Evolutionary conservation across 495 filamentous ascomycete genomes (phyloP), one percentile per base, ranked within the genome.

Genomic region (Xylaria grammica): DNA sequence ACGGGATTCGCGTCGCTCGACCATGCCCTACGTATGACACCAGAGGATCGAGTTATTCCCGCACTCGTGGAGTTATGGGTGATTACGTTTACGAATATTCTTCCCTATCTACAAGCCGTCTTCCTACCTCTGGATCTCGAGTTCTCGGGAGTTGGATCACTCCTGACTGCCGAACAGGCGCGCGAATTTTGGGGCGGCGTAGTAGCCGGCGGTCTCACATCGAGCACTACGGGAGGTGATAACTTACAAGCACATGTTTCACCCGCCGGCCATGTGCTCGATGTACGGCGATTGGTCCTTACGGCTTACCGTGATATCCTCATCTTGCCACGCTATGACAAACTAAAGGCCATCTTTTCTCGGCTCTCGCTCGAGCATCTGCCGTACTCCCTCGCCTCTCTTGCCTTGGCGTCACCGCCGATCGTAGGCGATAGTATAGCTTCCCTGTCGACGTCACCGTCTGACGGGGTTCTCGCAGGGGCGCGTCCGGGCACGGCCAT

Each of bases 31-130:
- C 81, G 87, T 4, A 87, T 86, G 8, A 84, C 92, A 0, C 84
- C 91, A 0, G 94, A 98, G 67, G 93, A 97, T 45, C 86, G 87
- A 53, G 79, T 97, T 13, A 91, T 97, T 27, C 90, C 92, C 0
- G 85, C 90, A 67, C 83, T 99, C 2, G 94, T 97, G 7, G 92
- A 97, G 68, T 87, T 96, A 69, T 99, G 96, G 96, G 85, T 94
- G 42, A 84, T 94, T 46, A 91, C 96, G 1, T 97, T 97, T 69
- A 91, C 91, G 8, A 91, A 83, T 20, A 90, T 98, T 50, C 77
- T 98, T 13, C 96, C 96, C 0, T 99, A 96, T 72, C 89, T 98
- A 62, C 96, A 99, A 79, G 94, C 94, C 0, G 94, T 97, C 4
- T 97, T 99, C 74, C 82, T 99, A 2, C 96, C 95, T 0, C 79